Conservation (phyloP, 2,329 filamentous ascomycete genomes). For the Venturia asperata region DNA sequence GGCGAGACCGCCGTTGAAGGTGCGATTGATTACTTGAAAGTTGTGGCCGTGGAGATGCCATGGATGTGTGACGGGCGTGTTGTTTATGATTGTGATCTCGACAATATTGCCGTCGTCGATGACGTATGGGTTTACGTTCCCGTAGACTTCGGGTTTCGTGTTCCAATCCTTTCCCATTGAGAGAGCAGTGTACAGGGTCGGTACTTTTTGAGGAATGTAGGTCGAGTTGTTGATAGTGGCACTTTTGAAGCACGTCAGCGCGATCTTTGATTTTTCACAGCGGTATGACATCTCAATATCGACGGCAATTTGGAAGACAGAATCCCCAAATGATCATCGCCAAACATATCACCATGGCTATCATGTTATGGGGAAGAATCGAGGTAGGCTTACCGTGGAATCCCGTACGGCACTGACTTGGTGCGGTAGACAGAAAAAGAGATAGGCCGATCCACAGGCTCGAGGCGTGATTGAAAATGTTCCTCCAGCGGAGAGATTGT, state of each 20-base stretch:
- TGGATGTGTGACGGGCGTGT: slow-evolving; percentile 63
- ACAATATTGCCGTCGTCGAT: slow-evolving; percentile 59
- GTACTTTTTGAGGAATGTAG: slow-evolving; percentile 67
- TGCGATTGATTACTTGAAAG: slow-evolving; percentile 52
- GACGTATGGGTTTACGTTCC: slow-evolving; percentile 51
- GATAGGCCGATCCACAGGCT: slow-evolving; percentile 49
- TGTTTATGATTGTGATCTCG: slow-evolving; percentile 68
- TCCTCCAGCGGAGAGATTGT: slow-evolving; percentile 62
- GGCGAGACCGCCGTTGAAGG: slow-evolving; percentile 24
- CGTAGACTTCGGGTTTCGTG: slow-evolving; percentile 39
- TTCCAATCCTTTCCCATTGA: slow-evolving; percentile 46
- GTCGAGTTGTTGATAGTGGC: slow-evolving; percentile 64
- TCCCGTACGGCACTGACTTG: not conserved
- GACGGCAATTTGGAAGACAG: not conserved
- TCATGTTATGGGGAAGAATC: not conserved
- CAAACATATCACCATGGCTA: no score
- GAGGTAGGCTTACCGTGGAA: slow-evolving; percentile 5
- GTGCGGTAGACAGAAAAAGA: slow-evolving; percentile 5
- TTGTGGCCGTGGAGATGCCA: slow-evolving; percentile 71
- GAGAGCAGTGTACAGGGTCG: slow-evolving; percentile 69
- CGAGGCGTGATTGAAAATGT: slow-evolving; percentile 40
- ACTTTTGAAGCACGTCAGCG: slow-evolving; percentile 39
- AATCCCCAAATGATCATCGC: not conserved
- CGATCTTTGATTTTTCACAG: not conserved
- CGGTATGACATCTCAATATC: not conserved